A percentile compares a stretch with the other conserved stretches of the same genome.
These are phyloP conservation scores for Hypomontagnella submonticulosa DNA, from an alignment of 495 filamentous ascomycete genomes.

Conservation along the genomic window DNA sequence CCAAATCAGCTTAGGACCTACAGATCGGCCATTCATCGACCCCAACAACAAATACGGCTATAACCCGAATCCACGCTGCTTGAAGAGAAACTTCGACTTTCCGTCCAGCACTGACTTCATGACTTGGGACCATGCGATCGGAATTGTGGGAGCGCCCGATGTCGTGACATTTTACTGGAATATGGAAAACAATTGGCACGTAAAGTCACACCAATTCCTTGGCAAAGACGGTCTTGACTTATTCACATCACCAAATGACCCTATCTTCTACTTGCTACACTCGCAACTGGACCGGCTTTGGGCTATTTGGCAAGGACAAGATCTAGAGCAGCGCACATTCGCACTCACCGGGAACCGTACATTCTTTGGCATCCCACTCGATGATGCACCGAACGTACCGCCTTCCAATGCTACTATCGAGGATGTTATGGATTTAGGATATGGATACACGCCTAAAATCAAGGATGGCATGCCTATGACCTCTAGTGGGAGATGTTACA, in stretches of 20 bases:
- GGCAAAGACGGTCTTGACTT: slow-evolving; percentile 53
- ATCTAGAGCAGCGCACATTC: slow-evolving; percentile 25
- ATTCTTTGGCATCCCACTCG: slow-evolving; percentile 36
- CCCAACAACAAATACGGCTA: slow-evolving; percentile 25
- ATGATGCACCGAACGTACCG: slow-evolving; percentile 30
- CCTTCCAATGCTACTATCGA: slow-evolving; percentile 39
- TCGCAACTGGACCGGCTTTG: slow-evolving; percentile 70
- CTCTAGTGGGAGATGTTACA: slow-evolving; percentile 25
- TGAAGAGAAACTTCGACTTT: slow-evolving; percentile 68
- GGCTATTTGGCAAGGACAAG: slow-evolving; percentile 70
- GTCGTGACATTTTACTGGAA: slow-evolving; percentile 28
- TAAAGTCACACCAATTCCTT: slow-evolving; percentile 34
- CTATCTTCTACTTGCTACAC: slow-evolving; percentile 73
- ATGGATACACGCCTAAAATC: slow-evolving; percentile 17
- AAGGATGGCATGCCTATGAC: slow-evolving; percentile 35
- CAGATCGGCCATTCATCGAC: slow-evolving; percentile 54
- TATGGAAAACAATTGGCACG: slow-evolving; percentile 22
- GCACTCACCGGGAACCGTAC: slow-evolving; percentile 31
- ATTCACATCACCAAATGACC: slow-evolving; percentile 66
- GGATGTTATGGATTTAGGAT: slow-evolving; percentile 37
- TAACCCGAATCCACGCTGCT: slow-evolving; percentile 65
- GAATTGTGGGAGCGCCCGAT: slow-evolving; percentile 27
- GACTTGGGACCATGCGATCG: slow-evolving; percentile 25
- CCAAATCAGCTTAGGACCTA: slow-evolving; percentile 27
- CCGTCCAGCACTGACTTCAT: slow-evolving; percentile 22